Percentiles rank a stretch among this genome's conserved stretches.
These are phyloP conservation scores for Solanum hybrid DNA, from an alignment of 305 asterid genomes.

Conservation along the genomic window DNA sequence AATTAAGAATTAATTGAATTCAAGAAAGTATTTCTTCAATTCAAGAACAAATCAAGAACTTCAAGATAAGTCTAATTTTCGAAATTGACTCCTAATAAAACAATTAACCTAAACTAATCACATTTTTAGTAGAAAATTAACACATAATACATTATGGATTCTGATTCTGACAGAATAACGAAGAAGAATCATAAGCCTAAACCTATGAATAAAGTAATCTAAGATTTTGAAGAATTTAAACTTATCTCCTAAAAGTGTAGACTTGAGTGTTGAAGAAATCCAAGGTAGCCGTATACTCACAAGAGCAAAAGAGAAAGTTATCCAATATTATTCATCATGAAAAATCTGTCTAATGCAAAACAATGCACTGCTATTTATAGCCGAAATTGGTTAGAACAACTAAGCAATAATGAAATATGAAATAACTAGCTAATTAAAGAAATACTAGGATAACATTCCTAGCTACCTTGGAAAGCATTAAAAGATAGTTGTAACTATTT, in stretches of 20 bases:
- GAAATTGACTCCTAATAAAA: neutral
- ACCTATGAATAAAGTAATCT: neutral
- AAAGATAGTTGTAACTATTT: neutral
- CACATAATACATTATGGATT: neutral
- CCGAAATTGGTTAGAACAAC: neutral
- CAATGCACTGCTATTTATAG: neutral
- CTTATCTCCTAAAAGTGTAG: neutral
- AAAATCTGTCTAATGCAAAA: neutral
- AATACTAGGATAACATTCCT: neutral
- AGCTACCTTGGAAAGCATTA: neutral
- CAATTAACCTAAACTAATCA: neutral
- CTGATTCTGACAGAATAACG: neutral
- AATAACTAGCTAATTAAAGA: neutral
- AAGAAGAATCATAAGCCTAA: neutral
- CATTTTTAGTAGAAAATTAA: neutral
- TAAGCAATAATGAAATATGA: neutral
- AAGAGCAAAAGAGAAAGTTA: neutral
- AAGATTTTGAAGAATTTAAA: neutral
- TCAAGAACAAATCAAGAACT: neutral
- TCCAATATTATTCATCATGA: neutral
- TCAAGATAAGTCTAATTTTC: neutral
- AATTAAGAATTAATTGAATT: neutral
- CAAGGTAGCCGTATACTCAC: neutral
- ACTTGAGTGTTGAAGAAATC: neutral
- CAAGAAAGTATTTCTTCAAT: neutral